Conservation (phyloP, 116 monocot genomes). For the Posidonia oceanica region DNA sequence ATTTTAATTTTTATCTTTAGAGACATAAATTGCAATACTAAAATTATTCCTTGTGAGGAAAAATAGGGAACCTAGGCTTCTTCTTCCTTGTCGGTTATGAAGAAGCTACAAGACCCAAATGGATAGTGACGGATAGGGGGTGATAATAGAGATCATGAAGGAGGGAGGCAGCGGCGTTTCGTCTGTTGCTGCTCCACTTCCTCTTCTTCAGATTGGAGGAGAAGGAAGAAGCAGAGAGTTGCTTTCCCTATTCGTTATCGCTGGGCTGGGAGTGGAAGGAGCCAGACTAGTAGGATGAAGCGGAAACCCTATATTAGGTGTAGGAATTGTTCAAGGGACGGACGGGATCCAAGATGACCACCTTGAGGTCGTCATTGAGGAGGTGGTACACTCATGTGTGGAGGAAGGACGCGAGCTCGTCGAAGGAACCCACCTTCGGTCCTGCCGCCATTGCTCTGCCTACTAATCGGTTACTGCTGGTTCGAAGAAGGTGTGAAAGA, state of each 20-base stretch:
- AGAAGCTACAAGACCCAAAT: too few relatives aligned
- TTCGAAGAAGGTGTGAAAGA: too few relatives aligned
- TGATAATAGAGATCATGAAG: too few relatives aligned
- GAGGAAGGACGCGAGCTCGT: conserved; percentile 46
- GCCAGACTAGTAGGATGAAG: conserved; percentile 73
- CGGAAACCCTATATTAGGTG: conserved; percentile 35
- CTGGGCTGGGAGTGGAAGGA: conserved; percentile 18
- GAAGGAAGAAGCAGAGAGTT: background rate
- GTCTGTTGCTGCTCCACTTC: conserved; percentile 22
- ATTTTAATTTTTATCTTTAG: too few relatives aligned
- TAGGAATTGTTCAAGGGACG: conserved; percentile 63
- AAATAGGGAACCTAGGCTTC: too few relatives aligned
- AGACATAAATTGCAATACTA: too few relatives aligned
- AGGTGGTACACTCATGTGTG: conserved; percentile 54
- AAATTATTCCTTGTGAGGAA: too few relatives aligned
- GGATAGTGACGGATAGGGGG: too few relatives aligned
- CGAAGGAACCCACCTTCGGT: conserved; percentile 2
- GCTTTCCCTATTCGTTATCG: background rate
- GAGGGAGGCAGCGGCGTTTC: background rate
- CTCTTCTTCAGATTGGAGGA: conserved; percentile 22
- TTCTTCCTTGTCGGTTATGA: too few relatives aligned
- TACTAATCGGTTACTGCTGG: too few relatives aligned
- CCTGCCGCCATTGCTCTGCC: too few relatives aligned
- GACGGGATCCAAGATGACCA: conserved; percentile 70
- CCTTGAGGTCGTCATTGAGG: conserved; percentile 7